These are phyloP conservation scores for Multifurca ochricompacta DNA, from an alignment of 768 basidiomycete genomes.

Conservation along the genomic window DNA sequence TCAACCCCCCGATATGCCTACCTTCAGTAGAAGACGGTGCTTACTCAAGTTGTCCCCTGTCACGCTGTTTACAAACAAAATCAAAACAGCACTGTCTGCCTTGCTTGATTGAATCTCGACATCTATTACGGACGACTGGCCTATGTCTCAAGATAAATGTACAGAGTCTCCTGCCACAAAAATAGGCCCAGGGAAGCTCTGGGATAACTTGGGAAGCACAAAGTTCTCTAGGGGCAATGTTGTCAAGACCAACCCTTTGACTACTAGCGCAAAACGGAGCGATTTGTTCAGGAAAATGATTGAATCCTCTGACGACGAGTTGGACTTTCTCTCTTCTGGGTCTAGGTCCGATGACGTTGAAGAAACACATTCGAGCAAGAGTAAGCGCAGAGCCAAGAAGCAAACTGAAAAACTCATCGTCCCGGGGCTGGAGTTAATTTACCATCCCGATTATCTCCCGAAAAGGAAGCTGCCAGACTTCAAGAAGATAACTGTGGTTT, in stretches of 20 bases:
- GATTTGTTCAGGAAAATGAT: not conserved
- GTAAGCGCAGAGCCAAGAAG: slow-evolving; percentile 1
- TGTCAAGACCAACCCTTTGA: not conserved
- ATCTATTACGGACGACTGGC: not conserved
- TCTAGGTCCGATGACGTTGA: slow-evolving; percentile 12
- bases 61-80: not conserved
- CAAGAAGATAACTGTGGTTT: slow-evolving; percentile 2
- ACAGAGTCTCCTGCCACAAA: not conserved
- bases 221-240: not conserved
- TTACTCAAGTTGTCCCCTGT: not conserved
- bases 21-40: not conserved
- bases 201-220: slow-evolving; percentile 13
- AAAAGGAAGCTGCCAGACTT: slow-evolving; percentile 15
- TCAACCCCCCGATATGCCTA: not conserved
- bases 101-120: not conserved
- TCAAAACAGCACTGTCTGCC: not conserved
- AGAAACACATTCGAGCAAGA: not conserved
- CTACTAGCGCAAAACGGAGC: not conserved
- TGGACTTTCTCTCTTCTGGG: slow-evolving; percentile 14
- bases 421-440: not conserved
- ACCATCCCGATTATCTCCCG: not conserved
- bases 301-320: slow-evolving; percentile 10
- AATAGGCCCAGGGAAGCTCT: slow-evolving; percentile 8
- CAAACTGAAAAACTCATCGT: not conserved
- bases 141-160: not conserved